Percentiles rank a stretch among this genome's conserved stretches.
phyloP scores from a whole-genome alignment of 768 basidiomycete species.

The Phlebiopsis gigantea region DNA sequence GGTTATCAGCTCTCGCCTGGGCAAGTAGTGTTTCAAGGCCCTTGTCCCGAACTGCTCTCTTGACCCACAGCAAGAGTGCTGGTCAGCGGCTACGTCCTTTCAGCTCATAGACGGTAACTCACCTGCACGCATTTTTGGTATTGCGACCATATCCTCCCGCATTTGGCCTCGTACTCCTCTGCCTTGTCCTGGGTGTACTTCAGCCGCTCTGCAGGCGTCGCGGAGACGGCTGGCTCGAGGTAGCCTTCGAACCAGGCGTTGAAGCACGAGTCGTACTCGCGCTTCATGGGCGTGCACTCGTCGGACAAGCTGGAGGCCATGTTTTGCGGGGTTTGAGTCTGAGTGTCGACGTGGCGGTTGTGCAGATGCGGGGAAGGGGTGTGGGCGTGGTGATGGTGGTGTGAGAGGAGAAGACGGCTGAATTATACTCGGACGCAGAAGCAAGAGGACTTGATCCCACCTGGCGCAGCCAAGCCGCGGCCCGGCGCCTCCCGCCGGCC shows the following conservation, averaged over 20 bases:
- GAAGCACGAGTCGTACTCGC: slow-evolving; percentile 90
- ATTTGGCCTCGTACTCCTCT: slow-evolving; percentile 81
- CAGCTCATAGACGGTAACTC: slow-evolving; percentile 1
- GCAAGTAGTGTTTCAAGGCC: slow-evolving; percentile 71
- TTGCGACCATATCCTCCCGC: slow-evolving; percentile 75
- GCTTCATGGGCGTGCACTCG: slow-evolving; percentile 87
- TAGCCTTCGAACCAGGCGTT: slow-evolving; percentile 98
- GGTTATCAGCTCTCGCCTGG: slow-evolving; percentile 49
- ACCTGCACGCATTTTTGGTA: slow-evolving; percentile 87
- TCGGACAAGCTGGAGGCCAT: slow-evolving; percentile 81
- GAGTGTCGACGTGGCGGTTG: neutral
- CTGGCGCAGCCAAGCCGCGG: slow-evolving; percentile 1
- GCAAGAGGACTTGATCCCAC: neutral
- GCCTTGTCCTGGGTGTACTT: slow-evolving; percentile 74
- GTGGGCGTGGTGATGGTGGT: neutral
- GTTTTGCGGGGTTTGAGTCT: neutral
- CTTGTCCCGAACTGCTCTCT: slow-evolving; percentile 79
- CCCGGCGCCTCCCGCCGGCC: slow-evolving; percentile 1
- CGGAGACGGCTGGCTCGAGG: slow-evolving; percentile 68
- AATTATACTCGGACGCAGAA: neutral
- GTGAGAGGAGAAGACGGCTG: slow-evolving; percentile 3
- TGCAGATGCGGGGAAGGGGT: neutral
- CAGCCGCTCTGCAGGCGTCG: slow-evolving; percentile 40
- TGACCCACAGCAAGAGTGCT: neutral
- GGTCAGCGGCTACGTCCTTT: neutral